A percentile compares a stretch with the other conserved stretches of the same genome.
Conservation (phyloP, 176 grass and related monocot species). For the Zoysia japonica region DNA sequence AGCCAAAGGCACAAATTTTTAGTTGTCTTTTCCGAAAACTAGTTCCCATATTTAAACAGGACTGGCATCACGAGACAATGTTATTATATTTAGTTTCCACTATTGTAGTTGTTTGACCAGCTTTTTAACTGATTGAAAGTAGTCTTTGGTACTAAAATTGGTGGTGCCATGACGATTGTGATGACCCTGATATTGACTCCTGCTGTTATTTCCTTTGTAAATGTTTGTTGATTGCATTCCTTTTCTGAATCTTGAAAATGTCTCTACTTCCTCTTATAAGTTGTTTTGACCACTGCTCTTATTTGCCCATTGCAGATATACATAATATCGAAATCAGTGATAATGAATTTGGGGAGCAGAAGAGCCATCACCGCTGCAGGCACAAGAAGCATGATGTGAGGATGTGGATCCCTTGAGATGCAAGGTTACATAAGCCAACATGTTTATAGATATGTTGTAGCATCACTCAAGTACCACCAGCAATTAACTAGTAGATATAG, state of each 20-base stretch:
- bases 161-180: neutral
- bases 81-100: neutral
- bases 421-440: neutral
- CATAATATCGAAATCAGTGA: constrained; percentile 59
- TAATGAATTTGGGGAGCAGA: constrained; percentile 72
- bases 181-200: neutral
- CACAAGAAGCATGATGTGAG: constrained; percentile 71
- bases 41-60: neutral
- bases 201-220: neutral
- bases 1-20: neutral
- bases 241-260: neutral
- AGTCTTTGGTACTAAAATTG: constrained; percentile 14
- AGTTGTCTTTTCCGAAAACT: neutral
- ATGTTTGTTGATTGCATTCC: neutral
- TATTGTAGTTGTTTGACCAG: neutral
- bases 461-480: neutral
- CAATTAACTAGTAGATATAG: neutral
- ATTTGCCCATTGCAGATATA: constrained; percentile 38
- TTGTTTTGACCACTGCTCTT: neutral
- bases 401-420: constrained; percentile 53
- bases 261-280: constrained; percentile 10
- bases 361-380: constrained; percentile 65
- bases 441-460: constrained; percentile 8
- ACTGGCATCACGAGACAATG: neutral
- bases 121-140: neutral